Evolutionary conservation across 495 filamentous ascomycete genomes (phyloP).

Genomic region (Aspergillus kassunensis): DNA sequence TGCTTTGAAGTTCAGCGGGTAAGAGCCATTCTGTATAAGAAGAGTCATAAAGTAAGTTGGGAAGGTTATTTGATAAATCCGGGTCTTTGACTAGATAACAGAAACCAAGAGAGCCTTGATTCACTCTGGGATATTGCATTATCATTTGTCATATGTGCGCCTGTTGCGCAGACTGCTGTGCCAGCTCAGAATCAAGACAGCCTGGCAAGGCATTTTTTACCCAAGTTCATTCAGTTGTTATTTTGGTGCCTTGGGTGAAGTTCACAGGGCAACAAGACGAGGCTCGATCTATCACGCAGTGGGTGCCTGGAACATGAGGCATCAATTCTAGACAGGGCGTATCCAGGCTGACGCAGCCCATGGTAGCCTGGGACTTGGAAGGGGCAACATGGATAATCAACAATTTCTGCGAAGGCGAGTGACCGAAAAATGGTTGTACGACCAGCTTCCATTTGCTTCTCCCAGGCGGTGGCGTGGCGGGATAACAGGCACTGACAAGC

Average conservation of each 20-base stretch:
- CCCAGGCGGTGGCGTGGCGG: conserved; percentile 27
- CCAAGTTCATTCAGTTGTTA: neutral
- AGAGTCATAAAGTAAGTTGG: neutral
- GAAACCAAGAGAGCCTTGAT: neutral
- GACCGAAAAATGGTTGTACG: conserved; percentile 14
- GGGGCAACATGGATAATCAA: neutral
- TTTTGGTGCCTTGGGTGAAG: conserved; percentile 11
- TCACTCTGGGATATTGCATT: neutral
- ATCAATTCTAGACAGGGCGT: conserved; percentile 12
- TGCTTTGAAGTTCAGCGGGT: too few relatives aligned
- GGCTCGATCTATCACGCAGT: too few relatives aligned
- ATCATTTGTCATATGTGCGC: neutral
- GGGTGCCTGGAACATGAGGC: conserved; percentile 19
- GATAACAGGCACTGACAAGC: conserved; percentile 20
- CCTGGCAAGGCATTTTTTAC: conserved; percentile 16
- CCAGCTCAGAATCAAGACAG: neutral
- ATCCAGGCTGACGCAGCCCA: conserved; percentile 9
- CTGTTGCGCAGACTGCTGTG: neutral
- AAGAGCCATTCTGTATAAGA: too few relatives aligned
- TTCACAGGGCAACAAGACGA: conserved; percentile 5
- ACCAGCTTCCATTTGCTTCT: conserved; percentile 41
- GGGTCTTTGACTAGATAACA: neutral
- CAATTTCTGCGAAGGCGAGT: conserved; percentile 1
- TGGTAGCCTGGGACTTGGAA: neutral
- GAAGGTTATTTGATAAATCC: neutral